phyloP scores from a whole-genome alignment of 306 rosid species.

The Casuarina equisetifolia region DNA sequence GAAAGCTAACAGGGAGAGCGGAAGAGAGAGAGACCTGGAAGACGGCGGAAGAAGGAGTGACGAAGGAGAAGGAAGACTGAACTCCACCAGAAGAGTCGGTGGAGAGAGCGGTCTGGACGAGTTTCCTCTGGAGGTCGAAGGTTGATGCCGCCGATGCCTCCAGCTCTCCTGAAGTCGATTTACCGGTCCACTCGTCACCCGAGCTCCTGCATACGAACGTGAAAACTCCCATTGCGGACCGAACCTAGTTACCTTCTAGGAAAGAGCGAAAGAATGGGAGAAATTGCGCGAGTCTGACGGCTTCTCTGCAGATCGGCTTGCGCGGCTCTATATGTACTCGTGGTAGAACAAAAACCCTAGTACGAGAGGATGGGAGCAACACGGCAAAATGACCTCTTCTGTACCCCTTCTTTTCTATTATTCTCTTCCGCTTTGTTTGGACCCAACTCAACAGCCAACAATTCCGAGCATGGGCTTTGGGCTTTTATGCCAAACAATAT shows the following conservation, averaged over 20 bases:
- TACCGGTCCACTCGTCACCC: conserved; percentile 72
- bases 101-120: conserved; percentile 64
- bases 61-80: conserved; percentile 70
- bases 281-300: not conserved
- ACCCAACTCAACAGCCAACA: no score
- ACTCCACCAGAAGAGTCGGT: conserved; percentile 71
- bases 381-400: no score
- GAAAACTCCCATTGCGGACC: conserved; percentile 71
- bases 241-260: not conserved
- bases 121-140: conserved; percentile 74
- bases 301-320: not conserved
- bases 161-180: conserved; percentile 67
- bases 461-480: no score
- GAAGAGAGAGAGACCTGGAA: conserved; percentile 59
- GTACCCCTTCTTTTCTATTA: no score
- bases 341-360: no score
- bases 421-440: no score
- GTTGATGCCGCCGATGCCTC: conserved; percentile 65
- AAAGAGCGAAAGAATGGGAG: not conserved
- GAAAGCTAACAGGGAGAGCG: not conserved
- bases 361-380: no score
- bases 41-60: conserved; percentile 67
- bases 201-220: conserved; percentile 64
- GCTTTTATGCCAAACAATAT: no score
- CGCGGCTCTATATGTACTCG: no score